Evolutionary conservation across 2,329 filamentous ascomycete species (phyloP).

Genomic region (Scedosporium boydii): DNA sequence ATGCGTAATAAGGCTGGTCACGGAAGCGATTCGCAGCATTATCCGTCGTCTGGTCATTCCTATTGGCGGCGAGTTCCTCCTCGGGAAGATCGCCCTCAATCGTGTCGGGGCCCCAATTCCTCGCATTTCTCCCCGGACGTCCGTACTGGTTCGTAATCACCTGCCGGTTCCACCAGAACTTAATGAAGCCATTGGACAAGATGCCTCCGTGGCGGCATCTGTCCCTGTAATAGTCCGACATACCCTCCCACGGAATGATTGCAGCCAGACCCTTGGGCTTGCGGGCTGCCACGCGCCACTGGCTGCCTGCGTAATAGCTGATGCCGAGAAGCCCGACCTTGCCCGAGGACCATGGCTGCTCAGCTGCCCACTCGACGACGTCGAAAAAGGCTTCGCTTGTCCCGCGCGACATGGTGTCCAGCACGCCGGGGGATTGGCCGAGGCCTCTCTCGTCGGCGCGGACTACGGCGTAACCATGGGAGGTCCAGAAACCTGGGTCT

Average conservation of each 20-base stretch:
- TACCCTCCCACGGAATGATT: slow-evolving; percentile 42
- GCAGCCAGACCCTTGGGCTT: slow-evolving; percentile 32
- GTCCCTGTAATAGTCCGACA: slow-evolving; percentile 46
- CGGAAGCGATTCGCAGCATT: slow-evolving; percentile 32
- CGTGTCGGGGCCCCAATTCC: slow-evolving; percentile 42
- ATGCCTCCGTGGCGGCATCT: slow-evolving; percentile 54
- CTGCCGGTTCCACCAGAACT: slow-evolving; percentile 59
- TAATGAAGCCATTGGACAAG: slow-evolving; percentile 47
- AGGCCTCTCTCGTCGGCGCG: slow-evolving; percentile 40
- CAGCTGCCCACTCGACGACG: slow-evolving; percentile 37
- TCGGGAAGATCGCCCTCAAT: slow-evolving; percentile 49
- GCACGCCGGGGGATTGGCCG: slow-evolving; percentile 35
- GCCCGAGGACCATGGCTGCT: slow-evolving; percentile 34
- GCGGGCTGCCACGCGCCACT: slow-evolving; percentile 37
- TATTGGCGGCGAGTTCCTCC: slow-evolving; percentile 33
- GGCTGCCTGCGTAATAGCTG: slow-evolving; percentile 32
- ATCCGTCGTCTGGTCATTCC: slow-evolving; percentile 36
- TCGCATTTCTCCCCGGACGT: slow-evolving; percentile 17
- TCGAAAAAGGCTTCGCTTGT: slow-evolving; percentile 37
- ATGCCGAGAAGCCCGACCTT: slow-evolving; percentile 38
- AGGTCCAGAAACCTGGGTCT: slow-evolving; percentile 46
- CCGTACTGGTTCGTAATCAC: slow-evolving; percentile 63
- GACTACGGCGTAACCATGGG: slow-evolving; percentile 43
- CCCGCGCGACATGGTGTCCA: slow-evolving; percentile 39
- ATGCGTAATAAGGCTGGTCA: slow-evolving; percentile 32